Base-by-base conservation (phyloP, 1,284 basidiomycete species). In the Trametes hirsuta region DNA sequence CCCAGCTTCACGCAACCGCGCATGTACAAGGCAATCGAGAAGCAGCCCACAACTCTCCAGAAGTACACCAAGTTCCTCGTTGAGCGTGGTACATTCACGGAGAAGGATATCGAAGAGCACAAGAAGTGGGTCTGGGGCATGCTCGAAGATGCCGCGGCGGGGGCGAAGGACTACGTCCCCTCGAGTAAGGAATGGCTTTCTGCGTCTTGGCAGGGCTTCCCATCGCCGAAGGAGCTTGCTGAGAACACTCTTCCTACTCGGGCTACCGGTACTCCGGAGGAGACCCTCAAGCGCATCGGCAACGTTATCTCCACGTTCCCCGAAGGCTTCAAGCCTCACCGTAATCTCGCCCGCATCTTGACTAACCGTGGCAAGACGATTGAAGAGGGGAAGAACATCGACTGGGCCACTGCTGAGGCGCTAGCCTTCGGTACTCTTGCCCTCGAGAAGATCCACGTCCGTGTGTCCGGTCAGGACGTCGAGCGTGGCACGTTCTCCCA, bases 401-500 rank as follows among this genome's bases (percentile, higher is more conserved):
- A 99, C 77, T 98, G 97, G 95, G 91, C 95, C 15, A 99, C 97
- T n/a, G 97, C 96, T 62, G 97, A 99, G 80, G 95, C 97, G 0
- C 88, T 99, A 56, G 97, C 97, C 0, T 95, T 99, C 71, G 97
- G 97, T 63, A 86, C 95, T 14, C 87, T 99, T 53, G 92, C 92
- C 82, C 81, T 97, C 48, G 96, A 99, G 80, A 93, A 94, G 71
- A 91, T 91, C 59, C 95, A 99, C 74, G 93, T 99, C 53, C 93
- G 97, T 69, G 82, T 99, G 2, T 98, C 95, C 1, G 97, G 97
- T 47, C 97, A 99, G 79, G 97, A 99, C 76, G 97, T 99, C 55
- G 97, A 99, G 79, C 92, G 97, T 75, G 97, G 97, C 55, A 99
- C 97, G 5, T 99, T 99, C 84, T 98, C 96, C n/a, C 97, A 99